Base-by-base conservation (phyloP, 2,329 filamentous ascomycete genomes). In the Fusarium sp. region DNA sequence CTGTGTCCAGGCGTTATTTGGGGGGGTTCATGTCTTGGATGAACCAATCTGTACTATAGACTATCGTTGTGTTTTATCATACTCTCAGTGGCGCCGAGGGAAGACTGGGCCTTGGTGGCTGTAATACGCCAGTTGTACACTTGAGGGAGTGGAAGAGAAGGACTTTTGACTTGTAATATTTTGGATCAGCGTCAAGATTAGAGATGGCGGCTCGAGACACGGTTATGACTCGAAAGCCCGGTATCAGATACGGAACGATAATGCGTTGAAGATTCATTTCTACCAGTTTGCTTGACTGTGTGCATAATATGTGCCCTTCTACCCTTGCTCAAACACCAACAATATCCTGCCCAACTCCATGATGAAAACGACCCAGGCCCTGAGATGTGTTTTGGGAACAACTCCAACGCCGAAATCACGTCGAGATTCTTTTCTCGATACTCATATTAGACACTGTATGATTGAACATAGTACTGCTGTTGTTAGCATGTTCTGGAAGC, bases 391-490 rank as follows among this genome's bases (percentile, higher is more conserved):
- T 33, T 66, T 61, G 18, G 13, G 47, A 33, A 16, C 35, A 67
- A 56, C 62, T 66, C 36, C n/a, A 69, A 74, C 68, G 66, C 76
- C 69, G 45, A 42, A 67, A 61, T 27, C 36, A 50, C 54, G 25
- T 33, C n/a, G 36, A 22, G 16, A 18, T 18, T 57, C 29, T 14
- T 33, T 56, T 64, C 25, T 36, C 11, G 11, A 20, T 29, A 18
- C 20, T 2, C 16, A 29, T 58, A 66, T 75, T 61, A 82, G 27
- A 76, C 66, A 65, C 83, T 85, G 68, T 85, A 85, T 5, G 84
- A 85, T 74, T 85, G 84, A 25, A 85, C 84, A 68, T 85, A 85
- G 63, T 85, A 85, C 84, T 85, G 61, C 4, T 6, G 4, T 4
- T 14, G 64, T 84, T 72, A 83, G 80, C 45, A 56, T 22, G 31